Evolutionary conservation across 768 basidiomycete genomes (phyloP), one percentile per base, ranked within the genome.

Genomic region (Trametes gibbosa): DNA sequence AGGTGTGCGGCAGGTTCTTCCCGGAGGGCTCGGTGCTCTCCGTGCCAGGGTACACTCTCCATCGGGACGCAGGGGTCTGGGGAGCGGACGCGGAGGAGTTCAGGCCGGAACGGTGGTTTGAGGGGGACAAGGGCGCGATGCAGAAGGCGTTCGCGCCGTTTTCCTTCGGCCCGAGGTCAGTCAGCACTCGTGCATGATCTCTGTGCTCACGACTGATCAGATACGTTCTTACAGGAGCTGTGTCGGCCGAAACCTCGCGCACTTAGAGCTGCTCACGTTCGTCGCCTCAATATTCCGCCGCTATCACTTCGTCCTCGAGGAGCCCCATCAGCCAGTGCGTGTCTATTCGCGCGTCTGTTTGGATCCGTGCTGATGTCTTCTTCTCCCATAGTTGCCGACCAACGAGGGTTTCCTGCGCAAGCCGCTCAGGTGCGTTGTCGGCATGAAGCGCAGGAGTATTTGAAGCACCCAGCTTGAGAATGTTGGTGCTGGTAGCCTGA

Each of bases 321-420:
- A 79, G 23, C 82, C 84, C 14, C 79, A 82, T 37, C 73, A 83
- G 54, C 74, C 73, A 70, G 89, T 87, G 61, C 58, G 83, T 73
- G 13, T 21, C 32, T 27, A 32, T 43, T 35, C 49, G 17, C 21
- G 19, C 13, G 13, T 4, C 16, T 50, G 63, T 55, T 14, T 66
- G 12, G 54, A 23, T 3, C 12, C 21, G 21, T 23, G 6, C 43
- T 14, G 23, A 23, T 45, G 43, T 21, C 10, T 39, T 35, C 14
- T 6, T 5, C 23, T 56, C n/a, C 58, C 63, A 37, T 65, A 92
- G 86, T 74, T 95, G 53, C 77, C 83, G 37, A 92, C 87, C 1
- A 76, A 83, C 16, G 93, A 96, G 74, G 94, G 94, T 2, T 95
- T 96, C 76, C 75, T 95, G 61, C 78, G 93, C 64, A 95, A 95